Base-by-base conservation (phyloP, 306 rosid genomes). In the Quercus bicolor region DNA sequence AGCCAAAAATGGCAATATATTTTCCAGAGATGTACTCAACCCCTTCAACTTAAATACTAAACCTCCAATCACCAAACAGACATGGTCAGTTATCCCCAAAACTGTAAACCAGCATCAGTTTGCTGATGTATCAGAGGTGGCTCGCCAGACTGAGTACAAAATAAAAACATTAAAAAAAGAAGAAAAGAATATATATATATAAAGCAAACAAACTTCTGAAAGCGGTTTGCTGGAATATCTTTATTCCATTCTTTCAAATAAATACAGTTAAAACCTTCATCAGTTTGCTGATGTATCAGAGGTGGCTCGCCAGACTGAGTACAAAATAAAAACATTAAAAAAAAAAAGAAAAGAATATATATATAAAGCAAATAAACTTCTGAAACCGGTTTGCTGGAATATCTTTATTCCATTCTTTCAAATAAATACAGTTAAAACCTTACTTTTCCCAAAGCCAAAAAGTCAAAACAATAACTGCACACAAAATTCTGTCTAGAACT, bases 361-460 rank as follows among this genome's bases (percentile, higher is more conserved):
- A 28, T 3, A 3, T 2, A 14, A 29, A 18, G 14, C 43, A 2
- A 66, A 66, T 16, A 48, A 12, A 48, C 16, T 48, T 48, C 53
- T 48, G 53, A 13, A 12, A 48, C 16, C 53, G 15, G 53, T 48
- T 48, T 48, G 53, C 53, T 48, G 53, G 56, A 24, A 51, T 62
- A 68, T 28, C 24, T 62, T 57, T 75, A 76, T 8, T 59, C 55
- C 37, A 81, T 33, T n/a, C 19, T 52, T 16, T 37, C 37, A 56
- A 62, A 70, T 61, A 18, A 61, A 83, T 61, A 68, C 40, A 33
- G 45, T 70, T 51, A 60, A 75, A 64, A 37, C 31, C 76, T 57
- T 75, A 43, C 13, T 56, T 11, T 53, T 43, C 51, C n/a, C 53
- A 51, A 28, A 75, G 74, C 71, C 68, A 53, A 29, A 75, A 56